A percentile compares a stretch with the other conserved stretches of the same genome.
phyloP scores from a whole-genome alignment of 2,329 filamentous ascomycete genomes.

The Aspergillus pseudoviridinutans region DNA sequence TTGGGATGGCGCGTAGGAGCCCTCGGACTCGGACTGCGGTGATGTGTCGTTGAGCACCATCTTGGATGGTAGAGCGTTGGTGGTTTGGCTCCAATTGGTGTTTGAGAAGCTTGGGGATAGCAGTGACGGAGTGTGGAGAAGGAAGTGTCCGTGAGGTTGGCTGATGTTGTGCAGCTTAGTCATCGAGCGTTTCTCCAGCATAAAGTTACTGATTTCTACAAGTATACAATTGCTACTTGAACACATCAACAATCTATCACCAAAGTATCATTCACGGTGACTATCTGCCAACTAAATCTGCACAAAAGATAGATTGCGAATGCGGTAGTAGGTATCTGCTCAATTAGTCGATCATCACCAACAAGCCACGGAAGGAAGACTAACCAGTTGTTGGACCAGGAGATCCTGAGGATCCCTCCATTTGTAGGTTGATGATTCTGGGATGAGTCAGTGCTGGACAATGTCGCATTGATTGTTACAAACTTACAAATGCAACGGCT shows the following conservation, averaged over 20 bases:
- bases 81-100: not conserved
- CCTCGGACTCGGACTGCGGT: constrained; percentile 15
- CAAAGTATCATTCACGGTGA: not conserved
- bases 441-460: not conserved
- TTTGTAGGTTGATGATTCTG: constrained; percentile 23
- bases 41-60: constrained; percentile 27
- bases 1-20: constrained; percentile 3
- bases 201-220: not conserved
- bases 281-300: constrained; percentile 1
- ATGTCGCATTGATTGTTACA: no score
- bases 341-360: not conserved
- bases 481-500: constrained; percentile 35
- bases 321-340: constrained; percentile 9
- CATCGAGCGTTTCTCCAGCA: not conserved
- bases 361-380: not conserved
- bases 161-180: constrained; percentile 1
- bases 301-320: constrained; percentile 8
- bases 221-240: not conserved
- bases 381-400: constrained; percentile 10
- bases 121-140: not conserved
- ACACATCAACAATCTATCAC: not conserved
- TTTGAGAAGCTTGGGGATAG: not conserved
- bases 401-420: constrained; percentile 20
- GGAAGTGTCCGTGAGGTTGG: no score
- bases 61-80: not conserved